phyloP scores from a whole-genome alignment of 2,329 filamentous ascomycete genomes.

The Trichoderma polysporum region DNA sequence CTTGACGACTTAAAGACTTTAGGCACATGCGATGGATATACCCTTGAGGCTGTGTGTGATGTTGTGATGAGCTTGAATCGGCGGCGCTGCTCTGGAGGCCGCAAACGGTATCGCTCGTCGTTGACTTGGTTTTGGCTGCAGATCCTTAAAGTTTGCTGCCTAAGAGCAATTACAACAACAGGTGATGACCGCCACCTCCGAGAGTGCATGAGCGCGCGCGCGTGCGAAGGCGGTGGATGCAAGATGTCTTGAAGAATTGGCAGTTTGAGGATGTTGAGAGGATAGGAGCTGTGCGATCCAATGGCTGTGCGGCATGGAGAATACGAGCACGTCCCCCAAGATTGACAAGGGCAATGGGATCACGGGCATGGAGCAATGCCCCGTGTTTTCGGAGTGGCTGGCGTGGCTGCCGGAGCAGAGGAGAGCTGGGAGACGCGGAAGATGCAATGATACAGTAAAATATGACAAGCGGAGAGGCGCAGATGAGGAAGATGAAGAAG shows the following conservation, averaged over 20 bases:
- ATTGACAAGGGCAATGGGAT: slow-evolving; percentile 24
- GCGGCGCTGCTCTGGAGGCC: slow-evolving; percentile 24
- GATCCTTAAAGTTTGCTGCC: neutral
- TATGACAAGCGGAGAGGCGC: slow-evolving; percentile 30
- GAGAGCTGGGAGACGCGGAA: slow-evolving; percentile 25
- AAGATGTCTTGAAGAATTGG: slow-evolving; percentile 32
- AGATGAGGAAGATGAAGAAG: slow-evolving; percentile 25
- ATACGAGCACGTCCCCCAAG: slow-evolving; percentile 26
- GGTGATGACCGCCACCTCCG: slow-evolving; percentile 3
- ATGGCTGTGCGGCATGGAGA: slow-evolving; percentile 17
- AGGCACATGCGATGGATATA: slow-evolving; percentile 45
- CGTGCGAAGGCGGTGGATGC: slow-evolving; percentile 36
- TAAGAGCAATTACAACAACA: neutral
- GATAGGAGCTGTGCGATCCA: slow-evolving; percentile 22
- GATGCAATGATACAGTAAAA: slow-evolving; percentile 21
- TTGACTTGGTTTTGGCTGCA: neutral
- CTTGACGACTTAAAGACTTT: slow-evolving; percentile 37
- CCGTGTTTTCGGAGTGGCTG: slow-evolving; percentile 25
- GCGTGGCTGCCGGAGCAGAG: slow-evolving; percentile 30
- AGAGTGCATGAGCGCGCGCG: slow-evolving; percentile 7
- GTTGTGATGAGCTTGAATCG: slow-evolving; percentile 37
- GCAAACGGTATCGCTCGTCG: slow-evolving; percentile 5
- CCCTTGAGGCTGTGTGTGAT: slow-evolving; percentile 40
- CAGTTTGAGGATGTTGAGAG: slow-evolving; percentile 28
- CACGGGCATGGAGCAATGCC: slow-evolving; percentile 22